Evolutionary conservation across 345 rosid species (phyloP).

Genomic region (Populus simonii): DNA sequence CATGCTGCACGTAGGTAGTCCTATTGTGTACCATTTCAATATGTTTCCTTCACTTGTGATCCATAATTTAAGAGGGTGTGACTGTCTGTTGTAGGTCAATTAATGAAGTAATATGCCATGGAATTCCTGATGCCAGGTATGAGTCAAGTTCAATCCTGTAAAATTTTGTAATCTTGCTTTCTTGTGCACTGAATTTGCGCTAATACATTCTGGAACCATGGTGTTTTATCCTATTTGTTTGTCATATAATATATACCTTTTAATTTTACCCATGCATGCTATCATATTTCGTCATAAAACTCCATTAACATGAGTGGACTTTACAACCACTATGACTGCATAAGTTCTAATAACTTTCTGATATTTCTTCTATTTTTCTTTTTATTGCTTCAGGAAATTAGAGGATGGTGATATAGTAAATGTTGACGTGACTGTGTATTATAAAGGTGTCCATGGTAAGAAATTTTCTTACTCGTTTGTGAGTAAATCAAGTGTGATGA

Average conservation of each 20-base stretch:
- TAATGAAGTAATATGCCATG: conserved; percentile 98
- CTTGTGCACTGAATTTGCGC: not conserved
- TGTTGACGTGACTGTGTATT: conserved; percentile 79
- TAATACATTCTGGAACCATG: not conserved
- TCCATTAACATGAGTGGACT: too few species aligned
- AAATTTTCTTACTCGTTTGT: not conserved
- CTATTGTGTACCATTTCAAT: conserved; percentile 21
- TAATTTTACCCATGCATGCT: not conserved
- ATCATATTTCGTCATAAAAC: too few species aligned
- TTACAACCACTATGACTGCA: too few species aligned
- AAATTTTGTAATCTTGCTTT: not conserved
- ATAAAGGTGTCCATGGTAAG: conserved; percentile 94
- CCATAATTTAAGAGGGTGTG: conserved; percentile 14
- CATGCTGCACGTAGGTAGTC: conserved; percentile 99
- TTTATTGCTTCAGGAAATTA: conserved; percentile 54
- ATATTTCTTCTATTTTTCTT: not conserved
- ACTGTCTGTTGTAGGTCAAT: conserved; percentile 64
- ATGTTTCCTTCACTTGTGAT: conserved; percentile 1
- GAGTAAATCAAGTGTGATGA: not conserved
- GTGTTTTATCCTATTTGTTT: not conserved
- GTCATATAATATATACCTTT: not conserved
- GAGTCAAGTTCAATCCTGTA: not conserved
- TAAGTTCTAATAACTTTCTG: too few species aligned
- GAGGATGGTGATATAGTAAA: conserved; percentile 96
- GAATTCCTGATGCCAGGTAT: conserved; percentile 98